Evolutionary conservation across 345 rosid genomes (phyloP), one percentile per base, ranked within the genome.

Genomic region (Hibiscus mutabilis): DNA sequence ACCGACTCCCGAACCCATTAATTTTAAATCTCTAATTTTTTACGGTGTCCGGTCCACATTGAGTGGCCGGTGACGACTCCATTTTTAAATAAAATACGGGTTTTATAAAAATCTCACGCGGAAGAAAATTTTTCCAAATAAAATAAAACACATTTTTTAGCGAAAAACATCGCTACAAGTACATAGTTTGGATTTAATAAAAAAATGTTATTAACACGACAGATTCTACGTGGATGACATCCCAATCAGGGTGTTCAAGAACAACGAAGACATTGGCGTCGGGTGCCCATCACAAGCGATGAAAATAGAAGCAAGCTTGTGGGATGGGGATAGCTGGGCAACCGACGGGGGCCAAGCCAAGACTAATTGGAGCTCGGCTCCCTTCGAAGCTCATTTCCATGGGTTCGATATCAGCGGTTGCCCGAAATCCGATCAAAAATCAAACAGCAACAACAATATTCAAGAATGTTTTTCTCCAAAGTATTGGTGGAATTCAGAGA

Each of bases 201-300:
- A 56, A 22, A 56, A 0, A n/a, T 33, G 31, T 22, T 7, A 4
- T 18, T 55, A 52, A 52, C 15, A 52, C 21, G 14, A 52, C 58
- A 69, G 11, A 4, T 15, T 58, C 10, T 87, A 74, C 9, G 87
- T 86, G 75, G 95, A 93, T 21, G 59, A 76, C 9, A 69, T 73
- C 55, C 97, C 98, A 29, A 87, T 89, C 66, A 84, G 97, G 68
- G 93, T 90, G n/a, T 85, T 79, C 85, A 83, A 83, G 79, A 92
- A 90, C 83, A 69, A 80, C 9, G 52, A 56, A 66, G 62, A 15
- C 0, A 24, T 40, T 1, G 90, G 88, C 22, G 86, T 84, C 19
- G 69, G 66, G 27, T 92, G 86, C 74, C 89, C 88, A 4, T 66
- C 83, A 37, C 55, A 79, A 27, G 78, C 90, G 21, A 88, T 87